Base-by-base conservation (phyloP, 2,329 filamentous ascomycete species). In the Beauveria varroae region DNA sequence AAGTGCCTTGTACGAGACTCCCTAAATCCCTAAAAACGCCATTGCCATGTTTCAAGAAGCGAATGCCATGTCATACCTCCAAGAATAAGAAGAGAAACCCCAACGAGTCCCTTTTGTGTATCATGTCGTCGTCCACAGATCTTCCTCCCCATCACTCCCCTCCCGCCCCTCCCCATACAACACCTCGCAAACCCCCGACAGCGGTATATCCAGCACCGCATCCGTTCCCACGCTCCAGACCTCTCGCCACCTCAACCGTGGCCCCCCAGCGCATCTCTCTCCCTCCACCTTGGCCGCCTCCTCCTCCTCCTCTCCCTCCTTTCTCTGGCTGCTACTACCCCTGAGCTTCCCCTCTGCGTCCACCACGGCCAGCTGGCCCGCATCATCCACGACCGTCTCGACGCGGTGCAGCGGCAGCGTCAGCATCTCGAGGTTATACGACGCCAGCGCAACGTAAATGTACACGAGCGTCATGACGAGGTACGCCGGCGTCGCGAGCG, bases 191-290 rank as follows among this genome's bases (percentile, higher is more conserved):
- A 98, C 93, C 0, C 93, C 95, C 10, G 92, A 93, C 66, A 98
- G 83, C 8, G 95, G 95, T 54, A 99, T 88, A 76, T 99, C 95
- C 90, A 99, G 90, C 8, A 98, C 95, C 1, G 92, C 95, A 79
- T 99, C 95, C 0, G 95, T 99, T 20, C 95, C 92, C 68, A 90
- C 87, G 69, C 86, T 92, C 95, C 95, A 99, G 20, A 96, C 81
- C 62, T 81, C 82, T 69, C 82, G 86, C 93, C 95, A 98, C 70
- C 91, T 83, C 65, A 82, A 2, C 5, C 34, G 67, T 62, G 65
- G 68, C 43, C 75, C 77, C 34, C 12, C 10, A 5, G 16, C 12
- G 2, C 14, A 14, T 12, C 34, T 37, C 34, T 37, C 30, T 10
- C 12, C 10, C 4, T 34, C 30, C 30, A 12, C 10, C 30, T 34